These are phyloP conservation scores for Malus domestica DNA, from an alignment of 306 rosid species.

Conservation along the genomic window DNA sequence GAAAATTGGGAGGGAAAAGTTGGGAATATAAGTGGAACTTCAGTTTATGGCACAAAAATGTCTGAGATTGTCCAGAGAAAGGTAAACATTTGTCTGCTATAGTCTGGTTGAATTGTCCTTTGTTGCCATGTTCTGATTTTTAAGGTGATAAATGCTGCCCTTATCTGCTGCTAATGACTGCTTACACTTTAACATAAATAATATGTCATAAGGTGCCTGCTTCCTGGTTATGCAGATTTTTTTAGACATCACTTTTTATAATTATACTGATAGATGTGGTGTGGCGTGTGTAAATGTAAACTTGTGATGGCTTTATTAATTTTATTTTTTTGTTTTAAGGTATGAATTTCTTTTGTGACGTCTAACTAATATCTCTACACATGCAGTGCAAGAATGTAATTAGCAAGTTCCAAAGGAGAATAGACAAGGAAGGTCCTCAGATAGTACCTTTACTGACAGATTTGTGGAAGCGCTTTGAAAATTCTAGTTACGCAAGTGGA, in stretches of 20 bases:
- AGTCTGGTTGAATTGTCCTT: not conserved
- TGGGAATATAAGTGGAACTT: conserved; percentile 45
- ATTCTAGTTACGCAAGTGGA: conserved; percentile 51
- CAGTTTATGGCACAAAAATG: conserved; percentile 51
- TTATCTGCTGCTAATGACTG: not conserved
- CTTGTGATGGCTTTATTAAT: conserved; percentile 3
- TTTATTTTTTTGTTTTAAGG: conserved; percentile 1
- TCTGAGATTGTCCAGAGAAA: conserved; percentile 78
- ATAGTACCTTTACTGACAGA: conserved; percentile 85
- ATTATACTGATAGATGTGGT: not conserved
- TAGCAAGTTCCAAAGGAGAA: conserved; percentile 78
- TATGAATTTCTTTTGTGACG: conserved; percentile 6
- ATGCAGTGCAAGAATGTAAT: conserved; percentile 89
- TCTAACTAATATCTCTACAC: conserved; percentile 15
- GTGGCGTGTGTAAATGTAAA: not conserved
- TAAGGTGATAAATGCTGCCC: conserved; percentile 14
- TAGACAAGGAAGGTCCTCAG: conserved; percentile 83
- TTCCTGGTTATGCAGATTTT: not conserved
- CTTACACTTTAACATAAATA: not conserved
- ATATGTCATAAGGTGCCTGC: not conserved
- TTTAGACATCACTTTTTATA: not conserved
- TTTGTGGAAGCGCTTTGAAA: conserved; percentile 81
- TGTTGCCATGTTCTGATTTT: not conserved
- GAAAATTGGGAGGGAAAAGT: conserved; percentile 66
- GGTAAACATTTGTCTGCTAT: conserved; percentile 33